These are phyloP conservation scores for Diaporthe ilicicola DNA, from an alignment of 2,329 filamentous ascomycete genomes.

Conservation along the genomic window DNA sequence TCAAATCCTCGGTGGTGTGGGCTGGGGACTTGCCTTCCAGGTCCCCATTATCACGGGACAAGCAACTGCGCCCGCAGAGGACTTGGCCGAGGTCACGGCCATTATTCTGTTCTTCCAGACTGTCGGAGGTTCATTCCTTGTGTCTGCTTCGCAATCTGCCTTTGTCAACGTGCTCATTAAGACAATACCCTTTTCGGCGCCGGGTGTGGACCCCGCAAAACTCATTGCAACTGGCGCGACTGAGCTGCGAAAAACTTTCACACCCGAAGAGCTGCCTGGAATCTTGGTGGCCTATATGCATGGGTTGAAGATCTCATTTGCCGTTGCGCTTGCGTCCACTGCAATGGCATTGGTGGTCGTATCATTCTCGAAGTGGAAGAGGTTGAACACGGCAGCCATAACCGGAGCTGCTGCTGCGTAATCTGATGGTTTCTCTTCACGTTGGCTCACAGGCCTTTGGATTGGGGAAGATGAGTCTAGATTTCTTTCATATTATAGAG, in stretches of 20 bases:
- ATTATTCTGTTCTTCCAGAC: slow-evolving; percentile 52
- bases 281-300: slow-evolving; percentile 65
- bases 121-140: slow-evolving; percentile 56
- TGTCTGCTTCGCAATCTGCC: slow-evolving; percentile 51
- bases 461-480: no score
- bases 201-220: slow-evolving; percentile 39
- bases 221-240: slow-evolving; percentile 53
- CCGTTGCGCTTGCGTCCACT: slow-evolving; percentile 6
- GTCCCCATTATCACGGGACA: slow-evolving; percentile 52
- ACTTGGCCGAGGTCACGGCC: slow-evolving; percentile 50
- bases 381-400: slow-evolving; percentile 27
- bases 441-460: background rate
- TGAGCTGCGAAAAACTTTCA: slow-evolving; percentile 58
- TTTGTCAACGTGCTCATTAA: slow-evolving; percentile 48
- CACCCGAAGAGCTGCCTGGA: slow-evolving; percentile 51
- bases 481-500: no score
- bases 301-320: slow-evolving; percentile 28
- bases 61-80: slow-evolving; percentile 40
- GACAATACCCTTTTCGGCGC: slow-evolving; percentile 39
- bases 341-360: slow-evolving; percentile 23
- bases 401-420: slow-evolving; percentile 10
- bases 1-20: slow-evolving; percentile 56
- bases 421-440: background rate
- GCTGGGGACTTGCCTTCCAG: slow-evolving; percentile 54
- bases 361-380: slow-evolving; percentile 26